Percentiles rank a stretch among this genome's conserved stretches.
These are phyloP conservation scores for Mucor plumbeus DNA, from an alignment of 371 early-diverging fungal genomes.

Conservation along the genomic window DNA sequence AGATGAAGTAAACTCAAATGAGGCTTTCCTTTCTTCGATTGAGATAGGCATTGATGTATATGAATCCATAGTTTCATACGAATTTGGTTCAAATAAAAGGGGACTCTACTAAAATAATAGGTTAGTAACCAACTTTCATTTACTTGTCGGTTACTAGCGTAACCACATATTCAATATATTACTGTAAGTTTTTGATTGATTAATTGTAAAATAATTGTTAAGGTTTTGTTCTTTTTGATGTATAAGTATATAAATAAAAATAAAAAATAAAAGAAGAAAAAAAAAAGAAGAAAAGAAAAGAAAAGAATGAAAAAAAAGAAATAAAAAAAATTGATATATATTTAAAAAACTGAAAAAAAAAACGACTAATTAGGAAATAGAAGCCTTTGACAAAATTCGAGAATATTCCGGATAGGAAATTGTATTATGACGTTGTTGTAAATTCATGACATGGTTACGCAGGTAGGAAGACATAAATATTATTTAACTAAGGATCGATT, in stretches of 20 bases:
- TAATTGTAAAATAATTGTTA: neutral
- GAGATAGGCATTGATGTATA: slow-evolving; percentile 6
- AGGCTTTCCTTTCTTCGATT: neutral
- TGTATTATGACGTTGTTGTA: neutral
- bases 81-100: neutral
- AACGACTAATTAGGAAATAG: slow-evolving; percentile 7
- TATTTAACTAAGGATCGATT: neutral
- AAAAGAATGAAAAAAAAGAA: slow-evolving; percentile 11
- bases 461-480: neutral
- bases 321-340: neutral
- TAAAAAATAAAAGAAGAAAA: neutral
- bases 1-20: slow-evolving; percentile 5
- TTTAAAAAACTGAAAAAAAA: slow-evolving; percentile 3
- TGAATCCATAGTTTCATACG: slow-evolving; percentile 15
- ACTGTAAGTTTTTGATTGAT: neutral
- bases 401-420: slow-evolving; percentile 16
- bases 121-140: neutral
- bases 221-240: neutral
- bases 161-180: neutral
- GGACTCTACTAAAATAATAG: neutral
- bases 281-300: slow-evolving; percentile 12
- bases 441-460: neutral
- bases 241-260: neutral
- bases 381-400: slow-evolving; percentile 17
- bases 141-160: neutral